Conservation (phyloP, 805 yeast species). For the Ascoidea tarda region DNA sequence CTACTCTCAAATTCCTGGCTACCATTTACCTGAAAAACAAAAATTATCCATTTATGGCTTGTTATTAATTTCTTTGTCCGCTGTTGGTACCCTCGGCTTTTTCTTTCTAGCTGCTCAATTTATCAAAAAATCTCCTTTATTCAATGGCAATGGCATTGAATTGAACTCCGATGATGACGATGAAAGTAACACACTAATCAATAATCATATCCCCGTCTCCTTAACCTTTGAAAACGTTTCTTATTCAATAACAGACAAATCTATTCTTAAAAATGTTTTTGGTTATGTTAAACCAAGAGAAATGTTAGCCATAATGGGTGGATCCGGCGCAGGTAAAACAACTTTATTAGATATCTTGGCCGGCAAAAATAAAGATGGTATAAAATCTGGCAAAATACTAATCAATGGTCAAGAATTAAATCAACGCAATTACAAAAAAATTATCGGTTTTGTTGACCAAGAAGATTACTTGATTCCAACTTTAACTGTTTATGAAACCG, state of each 20-base stretch:
- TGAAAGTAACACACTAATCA: constrained; percentile 31
- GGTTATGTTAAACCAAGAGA: constrained; percentile 82
- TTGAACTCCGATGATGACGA: constrained; percentile 17
- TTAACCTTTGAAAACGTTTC: constrained; percentile 63
- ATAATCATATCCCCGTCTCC: constrained; percentile 49
- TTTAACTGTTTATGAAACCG: constrained; percentile 90
- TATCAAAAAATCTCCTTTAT: constrained; percentile 49
- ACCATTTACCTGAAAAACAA: constrained; percentile 42
- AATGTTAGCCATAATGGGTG: constrained; percentile 94
- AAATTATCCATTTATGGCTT: constrained; percentile 31
- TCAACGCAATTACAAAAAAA: constrained; percentile 37
- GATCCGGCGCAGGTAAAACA: constrained; percentile 97
- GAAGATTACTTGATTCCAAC: constrained; percentile 88
- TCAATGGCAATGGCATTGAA: constrained; percentile 19
- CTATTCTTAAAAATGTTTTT: constrained; percentile 46
- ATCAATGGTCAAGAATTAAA: constrained; percentile 52
- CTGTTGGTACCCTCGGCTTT: constrained; percentile 21
- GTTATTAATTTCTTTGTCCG: constrained; percentile 28
- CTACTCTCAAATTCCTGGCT: constrained; percentile 87
- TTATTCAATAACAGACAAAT: constrained; percentile 38
- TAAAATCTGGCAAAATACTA: constrained; percentile 46
- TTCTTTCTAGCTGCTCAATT: constrained; percentile 30
- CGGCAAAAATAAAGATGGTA: constrained; percentile 71
- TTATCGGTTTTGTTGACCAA: constrained; percentile 92
- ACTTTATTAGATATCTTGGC: constrained; percentile 87